Conservation (phyloP, 2,329 filamentous ascomycete genomes). For the Pestalotiopsis sp. region DNA sequence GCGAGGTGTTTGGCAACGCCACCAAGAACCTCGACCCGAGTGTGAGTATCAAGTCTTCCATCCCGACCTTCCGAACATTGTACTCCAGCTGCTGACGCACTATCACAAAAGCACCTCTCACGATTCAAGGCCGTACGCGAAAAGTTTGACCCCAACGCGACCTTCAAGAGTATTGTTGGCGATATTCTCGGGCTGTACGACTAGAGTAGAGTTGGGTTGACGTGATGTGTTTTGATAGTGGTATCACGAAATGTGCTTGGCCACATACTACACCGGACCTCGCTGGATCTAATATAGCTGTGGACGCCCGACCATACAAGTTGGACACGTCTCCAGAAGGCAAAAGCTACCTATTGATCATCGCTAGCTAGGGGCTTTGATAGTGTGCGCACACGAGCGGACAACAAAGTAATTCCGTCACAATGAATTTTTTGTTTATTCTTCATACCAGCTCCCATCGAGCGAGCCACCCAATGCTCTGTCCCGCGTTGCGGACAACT, state of each 20-base stretch:
- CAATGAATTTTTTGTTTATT: not conserved
- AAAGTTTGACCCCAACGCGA: constrained; percentile 49
- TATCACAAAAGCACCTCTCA: constrained; percentile 35
- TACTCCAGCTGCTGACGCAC: not conserved
- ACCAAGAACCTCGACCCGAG: constrained; percentile 49
- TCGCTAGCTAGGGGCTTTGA: no score
- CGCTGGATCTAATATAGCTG: no score
- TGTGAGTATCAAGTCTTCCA: constrained; percentile 26
- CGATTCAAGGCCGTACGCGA: constrained; percentile 51
- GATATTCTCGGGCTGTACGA: constrained; percentile 50
- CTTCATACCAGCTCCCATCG: constrained; percentile 70
- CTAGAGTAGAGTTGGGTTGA: constrained; percentile 7
- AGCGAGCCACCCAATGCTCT: constrained; percentile 77
- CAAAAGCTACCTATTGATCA: no score
- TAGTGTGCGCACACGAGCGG: not conserved
- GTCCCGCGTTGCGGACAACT: constrained; percentile 80
- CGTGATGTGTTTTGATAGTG: no score
- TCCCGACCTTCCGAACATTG: no score
- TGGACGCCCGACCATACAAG: no score
- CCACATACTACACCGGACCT: no score
- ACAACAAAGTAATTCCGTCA: not conserved
- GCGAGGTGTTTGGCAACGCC: constrained; percentile 46
- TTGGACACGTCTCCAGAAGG: no score
- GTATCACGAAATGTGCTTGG: no score
- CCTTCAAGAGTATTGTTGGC: constrained; percentile 49